Base-by-base conservation (phyloP, 331 rosid species). In the Cydonia oblonga region DNA sequence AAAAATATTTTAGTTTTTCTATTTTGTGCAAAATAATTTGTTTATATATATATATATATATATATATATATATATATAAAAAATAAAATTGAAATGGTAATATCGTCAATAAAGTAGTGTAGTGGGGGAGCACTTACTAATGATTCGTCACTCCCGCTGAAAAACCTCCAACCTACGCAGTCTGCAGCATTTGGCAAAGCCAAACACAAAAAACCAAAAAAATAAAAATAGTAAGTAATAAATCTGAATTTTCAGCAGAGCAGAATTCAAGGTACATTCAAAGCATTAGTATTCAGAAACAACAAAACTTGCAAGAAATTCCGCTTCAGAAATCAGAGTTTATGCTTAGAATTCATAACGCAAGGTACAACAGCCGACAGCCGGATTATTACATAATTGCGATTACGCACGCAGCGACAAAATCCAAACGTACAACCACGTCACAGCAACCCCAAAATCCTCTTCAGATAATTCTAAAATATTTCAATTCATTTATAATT, bases 101-200 rank as follows among this genome's bases (percentile, higher is more conserved):
- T 75, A 67, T 76, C 35, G 84, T 73, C n/a, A n/a, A n/a, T n/a
- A n/a, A n/a, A n/a, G n/a, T n/a, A n/a, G n/a, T n/a, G n/a, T n/a
- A n/a, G 38, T 33, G 38, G 38, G 69, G 77, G 18, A 35, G 64
- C 14, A 77, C 92, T 81, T 81, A 92, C 98, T 83, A 75, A 60
- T 38, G 98, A 81, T 26, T 91, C 76, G 89, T 84, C 96, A 24
- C 75, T 73, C 57, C 88, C 88, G 72, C 84, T 66, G 83, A 90
- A 80, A 75, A 90, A 56, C 70, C 87, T 90, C 96, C 91, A 84
- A 73, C 96, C 87, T 5, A 81, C 74, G 73, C 96, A 92, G 44
- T 84, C 98, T 92, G 89, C 86, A 73, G 90, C 86, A 73, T 29
- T 40, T 78, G 20, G 32, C 68, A 42, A 80, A 10, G 15, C 46